Evolutionary conservation across 768 basidiomycete species (phyloP), one percentile per base, ranked within the genome.

Genomic region (Boletellus sp.): DNA sequence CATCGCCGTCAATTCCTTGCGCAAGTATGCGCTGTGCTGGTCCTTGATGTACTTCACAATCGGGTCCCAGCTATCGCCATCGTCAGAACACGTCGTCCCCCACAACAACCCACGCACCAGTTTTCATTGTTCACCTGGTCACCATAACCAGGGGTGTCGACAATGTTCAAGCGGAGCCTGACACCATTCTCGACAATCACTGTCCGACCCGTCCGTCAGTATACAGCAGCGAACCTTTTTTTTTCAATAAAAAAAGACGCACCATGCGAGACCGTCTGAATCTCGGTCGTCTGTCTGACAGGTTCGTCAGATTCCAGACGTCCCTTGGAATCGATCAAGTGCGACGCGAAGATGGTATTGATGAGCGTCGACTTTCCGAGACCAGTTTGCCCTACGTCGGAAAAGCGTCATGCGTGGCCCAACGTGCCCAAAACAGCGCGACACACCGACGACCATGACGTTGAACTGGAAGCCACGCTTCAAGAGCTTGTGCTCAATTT

Each of bases 401-500:
- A 12, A 35, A 7, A 23, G 9, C 10, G 24, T 39, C 40, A 48
- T 4, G 23, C 3, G 40, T 17, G 8, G 22, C n/a, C 42, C 50
- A 46, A 24, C 34, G 12, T 3, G 16, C 22, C 31, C 15, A 20
- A 3, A 2, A 33, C 48, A 20, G 22, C 13, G 20, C 41, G 45
- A 80, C 87, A 62, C 58, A 94, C 94, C 95, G 61, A 87, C 95
- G 54, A 92, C 88, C 66, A 98, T 97, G 53, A 96, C 89, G 65
- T 97, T 98, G 83, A 98, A 98, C 78, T 97, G 92, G 79, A 98
- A 98, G 53, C 95, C 95, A 56, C 95, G 85, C 76, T 97, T 97
- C 75, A 98, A 81, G 57, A 97, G 87, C 81, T 97, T 97, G 80
- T 94, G 90, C 78, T 99, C 95, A 61, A 97, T 97, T 73, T 97